phyloP scores from a whole-genome alignment of 192 early-diverging fungal genomes.

The Dispira parvispora region DNA sequence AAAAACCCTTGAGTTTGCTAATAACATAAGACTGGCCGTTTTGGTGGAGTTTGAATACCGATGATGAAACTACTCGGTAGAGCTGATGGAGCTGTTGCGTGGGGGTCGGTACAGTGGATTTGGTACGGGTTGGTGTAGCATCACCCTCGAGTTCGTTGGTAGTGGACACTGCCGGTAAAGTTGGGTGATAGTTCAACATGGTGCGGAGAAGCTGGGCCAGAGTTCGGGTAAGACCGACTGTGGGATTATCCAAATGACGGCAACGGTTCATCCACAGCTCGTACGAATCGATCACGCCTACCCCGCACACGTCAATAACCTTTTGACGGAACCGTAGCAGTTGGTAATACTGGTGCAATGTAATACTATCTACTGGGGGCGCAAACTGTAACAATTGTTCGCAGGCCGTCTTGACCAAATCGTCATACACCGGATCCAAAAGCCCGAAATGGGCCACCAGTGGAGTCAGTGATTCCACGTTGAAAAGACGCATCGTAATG shows the following conservation, averaged over 20 bases:
- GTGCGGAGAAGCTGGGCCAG: background rate
- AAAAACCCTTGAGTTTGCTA: background rate
- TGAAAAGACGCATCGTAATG: background rate
- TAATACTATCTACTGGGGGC: background rate
- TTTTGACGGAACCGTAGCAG: background rate
- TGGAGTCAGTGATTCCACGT: background rate
- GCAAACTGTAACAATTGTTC: background rate
- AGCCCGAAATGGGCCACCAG: background rate
- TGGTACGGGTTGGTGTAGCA: background rate
- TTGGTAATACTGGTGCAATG: constrained; percentile 2
- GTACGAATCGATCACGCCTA: background rate
- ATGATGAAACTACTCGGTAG: background rate
- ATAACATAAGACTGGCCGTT: background rate
- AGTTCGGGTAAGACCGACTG: background rate
- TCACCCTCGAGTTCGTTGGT: background rate
- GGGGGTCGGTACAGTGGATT: background rate
- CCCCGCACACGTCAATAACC: background rate
- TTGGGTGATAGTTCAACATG: background rate
- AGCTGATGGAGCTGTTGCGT: background rate
- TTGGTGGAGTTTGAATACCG: constrained; percentile 8
- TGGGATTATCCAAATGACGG: background rate
- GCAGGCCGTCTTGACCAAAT: constrained; percentile 2
- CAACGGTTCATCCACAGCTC: constrained; percentile 9
- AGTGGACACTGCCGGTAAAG: background rate
- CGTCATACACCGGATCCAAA: constrained; percentile 5